A percentile compares a stretch with the other conserved stretches of the same genome.
These are phyloP conservation scores for Leptosphaerulina australis DNA, from an alignment of 2,329 filamentous ascomycete species.

Conservation along the genomic window DNA sequence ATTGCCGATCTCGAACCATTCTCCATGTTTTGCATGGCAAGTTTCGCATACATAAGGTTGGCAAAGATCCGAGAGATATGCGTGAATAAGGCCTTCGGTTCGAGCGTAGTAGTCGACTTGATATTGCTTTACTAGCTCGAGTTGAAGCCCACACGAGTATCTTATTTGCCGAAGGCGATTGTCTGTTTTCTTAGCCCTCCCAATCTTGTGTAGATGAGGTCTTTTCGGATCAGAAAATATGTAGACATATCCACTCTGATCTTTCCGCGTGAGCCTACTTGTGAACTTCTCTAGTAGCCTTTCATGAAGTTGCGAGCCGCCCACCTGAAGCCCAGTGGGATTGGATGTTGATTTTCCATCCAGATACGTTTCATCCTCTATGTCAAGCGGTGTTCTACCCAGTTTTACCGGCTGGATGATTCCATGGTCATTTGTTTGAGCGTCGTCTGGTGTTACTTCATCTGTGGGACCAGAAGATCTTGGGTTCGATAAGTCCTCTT, in stretches of 20 bases:
- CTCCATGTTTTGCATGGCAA: neutral
- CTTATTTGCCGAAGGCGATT: neutral
- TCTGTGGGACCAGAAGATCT: too few species aligned
- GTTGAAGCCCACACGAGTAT: neutral
- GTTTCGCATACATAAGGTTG: neutral
- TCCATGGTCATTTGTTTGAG: too few species aligned
- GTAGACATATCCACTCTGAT: neutral
- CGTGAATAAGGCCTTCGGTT: constrained; percentile 1
- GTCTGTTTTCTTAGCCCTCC: neutral
- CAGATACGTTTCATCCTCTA: too few species aligned
- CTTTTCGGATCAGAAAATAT: neutral
- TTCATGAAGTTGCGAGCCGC: neutral
- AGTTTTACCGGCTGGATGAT: too few species aligned
- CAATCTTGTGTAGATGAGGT: neutral
- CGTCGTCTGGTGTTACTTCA: too few species aligned
- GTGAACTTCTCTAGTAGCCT: neutral
- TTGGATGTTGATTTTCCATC: too few species aligned
- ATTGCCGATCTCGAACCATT: neutral
- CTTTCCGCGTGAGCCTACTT: neutral
- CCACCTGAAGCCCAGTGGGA: too few species aligned
- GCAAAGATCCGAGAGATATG: constrained; percentile 3
- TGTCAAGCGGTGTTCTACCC: too few species aligned
- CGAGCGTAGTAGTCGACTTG: neutral
- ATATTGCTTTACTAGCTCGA: neutral
- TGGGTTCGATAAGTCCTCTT: too few species aligned